Evolutionary conservation across 2,329 filamentous ascomycete genomes (phyloP).

Genomic region (Fusarium subglutinans): DNA sequence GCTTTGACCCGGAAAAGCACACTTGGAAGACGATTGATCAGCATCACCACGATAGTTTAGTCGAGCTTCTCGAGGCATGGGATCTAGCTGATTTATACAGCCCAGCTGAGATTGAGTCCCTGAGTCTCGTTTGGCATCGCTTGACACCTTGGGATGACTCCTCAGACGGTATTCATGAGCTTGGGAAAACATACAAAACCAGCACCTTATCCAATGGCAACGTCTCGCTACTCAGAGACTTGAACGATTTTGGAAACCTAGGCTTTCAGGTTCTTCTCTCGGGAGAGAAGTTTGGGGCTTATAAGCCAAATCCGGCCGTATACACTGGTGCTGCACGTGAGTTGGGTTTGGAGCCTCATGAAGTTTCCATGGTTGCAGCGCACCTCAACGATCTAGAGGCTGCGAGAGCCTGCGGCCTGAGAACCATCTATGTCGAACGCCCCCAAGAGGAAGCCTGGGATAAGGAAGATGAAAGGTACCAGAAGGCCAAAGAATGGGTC

Average conservation of each 20-base stretch:
- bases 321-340: slow-evolving; percentile 74
- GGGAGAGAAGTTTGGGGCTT: slow-evolving; percentile 75
- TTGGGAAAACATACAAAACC: slow-evolving; percentile 63
- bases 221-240: slow-evolving; percentile 69
- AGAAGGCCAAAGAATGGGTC: slow-evolving; percentile 57
- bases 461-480: slow-evolving; percentile 59
- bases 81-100: slow-evolving; percentile 67
- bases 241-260: slow-evolving; percentile 66
- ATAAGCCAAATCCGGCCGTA: slow-evolving; percentile 75
- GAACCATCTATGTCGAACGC: slow-evolving; percentile 79
- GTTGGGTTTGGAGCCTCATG: slow-evolving; percentile 63
- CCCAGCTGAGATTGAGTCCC: slow-evolving; percentile 68
- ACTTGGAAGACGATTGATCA: slow-evolving; percentile 76
- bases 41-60: slow-evolving; percentile 73
- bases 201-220: slow-evolving; percentile 82
- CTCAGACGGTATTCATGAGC: slow-evolving; percentile 60
- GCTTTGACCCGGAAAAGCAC: slow-evolving; percentile 58
- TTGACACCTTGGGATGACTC: slow-evolving; percentile 76
- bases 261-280: slow-evolving; percentile 71
- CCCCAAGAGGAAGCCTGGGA: slow-evolving; percentile 70
- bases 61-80: slow-evolving; percentile 65
- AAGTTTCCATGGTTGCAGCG: slow-evolving; percentile 82
- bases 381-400: slow-evolving; percentile 75
- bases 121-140: slow-evolving; percentile 77
- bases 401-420: slow-evolving; percentile 70